These are phyloP conservation scores for Aspergillus bridgeri DNA, from an alignment of 495 filamentous ascomycete genomes.

Conservation along the genomic window DNA sequence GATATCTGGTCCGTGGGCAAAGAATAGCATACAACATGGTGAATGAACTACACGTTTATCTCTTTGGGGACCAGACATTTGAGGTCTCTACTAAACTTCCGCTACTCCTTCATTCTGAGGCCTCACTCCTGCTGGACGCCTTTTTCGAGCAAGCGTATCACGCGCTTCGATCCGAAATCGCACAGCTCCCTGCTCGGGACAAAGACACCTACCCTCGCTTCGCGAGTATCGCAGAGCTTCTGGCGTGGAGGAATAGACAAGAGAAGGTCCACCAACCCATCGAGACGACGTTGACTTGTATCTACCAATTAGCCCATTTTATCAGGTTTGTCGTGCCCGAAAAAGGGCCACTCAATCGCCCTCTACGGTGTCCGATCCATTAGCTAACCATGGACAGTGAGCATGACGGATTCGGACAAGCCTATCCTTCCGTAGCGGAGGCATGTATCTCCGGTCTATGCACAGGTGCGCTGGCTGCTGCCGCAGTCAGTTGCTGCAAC, in stretches of 20 bases:
- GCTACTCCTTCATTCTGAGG: conserved; percentile 56
- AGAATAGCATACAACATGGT: too few species aligned
- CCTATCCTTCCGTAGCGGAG: conserved; percentile 2
- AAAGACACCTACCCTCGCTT: not conserved
- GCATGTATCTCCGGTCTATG: conserved; percentile 12
- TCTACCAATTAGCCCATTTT: too few species aligned
- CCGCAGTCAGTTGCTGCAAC: conserved; percentile 7
- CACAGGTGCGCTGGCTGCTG: conserved; percentile 12
- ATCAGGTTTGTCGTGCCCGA: too few species aligned
- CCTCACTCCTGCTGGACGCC: conserved; percentile 56
- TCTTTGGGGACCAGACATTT: conserved; percentile 76
- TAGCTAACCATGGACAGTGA: too few species aligned
- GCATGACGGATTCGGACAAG: not conserved
- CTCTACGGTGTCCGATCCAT: too few species aligned
- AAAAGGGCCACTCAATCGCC: too few species aligned
- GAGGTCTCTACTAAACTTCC: conserved; percentile 62
- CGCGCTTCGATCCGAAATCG: conserved; percentile 36
- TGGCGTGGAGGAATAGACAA: not conserved
- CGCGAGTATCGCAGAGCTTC: not conserved
- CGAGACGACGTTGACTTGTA: too few species aligned
- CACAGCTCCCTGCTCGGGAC: not conserved
- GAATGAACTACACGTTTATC: conserved; percentile 18
- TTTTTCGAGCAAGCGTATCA: conserved; percentile 60
- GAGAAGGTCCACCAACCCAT: not conserved
- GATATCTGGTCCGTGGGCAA: too few species aligned